Percentiles rank a stretch among this genome's conserved stretches.
Evolutionary conservation across 23 red algal species (phyloP).

Genomic region (Porphyridium purpureum): DNA sequence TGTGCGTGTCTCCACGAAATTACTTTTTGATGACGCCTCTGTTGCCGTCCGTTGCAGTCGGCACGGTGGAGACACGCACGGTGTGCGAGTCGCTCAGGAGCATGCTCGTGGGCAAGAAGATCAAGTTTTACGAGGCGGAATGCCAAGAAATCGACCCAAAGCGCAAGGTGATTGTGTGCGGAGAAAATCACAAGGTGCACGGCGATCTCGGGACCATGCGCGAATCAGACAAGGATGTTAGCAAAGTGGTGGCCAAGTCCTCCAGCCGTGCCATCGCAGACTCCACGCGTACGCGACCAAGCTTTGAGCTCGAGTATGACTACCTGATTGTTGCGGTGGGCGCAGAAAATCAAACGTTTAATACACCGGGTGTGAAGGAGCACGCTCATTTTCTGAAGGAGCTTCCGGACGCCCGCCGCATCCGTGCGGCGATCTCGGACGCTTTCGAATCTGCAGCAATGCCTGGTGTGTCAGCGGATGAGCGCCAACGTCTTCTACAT

Average conservation of each 20-base stretch:
- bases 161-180: background rate
- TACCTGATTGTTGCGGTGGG: slow-evolving; percentile 68
- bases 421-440: slow-evolving; percentile 8
- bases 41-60: slow-evolving; percentile 52
- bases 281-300: background rate
- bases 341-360: slow-evolving; percentile 67
- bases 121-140: background rate
- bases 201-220: too few species aligned
- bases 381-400: slow-evolving; percentile 80
- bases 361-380: slow-evolving; percentile 42
- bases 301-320: slow-evolving; percentile 18
- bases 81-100: slow-evolving; percentile 68
- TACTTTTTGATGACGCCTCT: slow-evolving; percentile 90
- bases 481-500: slow-evolving; percentile 39
- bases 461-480: slow-evolving; percentile 44
- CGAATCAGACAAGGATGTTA: too few species aligned
- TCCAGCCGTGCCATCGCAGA: background rate
- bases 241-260: background rate
- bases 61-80: slow-evolving; percentile 82
- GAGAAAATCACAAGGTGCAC: too few species aligned
- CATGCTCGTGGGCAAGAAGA: slow-evolving; percentile 4
- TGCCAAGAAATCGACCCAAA: background rate
- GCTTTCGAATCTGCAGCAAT: slow-evolving; percentile 55
- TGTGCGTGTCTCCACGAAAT: slow-evolving; percentile 76
- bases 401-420: background rate